These are phyloP conservation scores for Rhizopogon roseolus DNA, from an alignment of 768 basidiomycete species.

Conservation along the genomic window DNA sequence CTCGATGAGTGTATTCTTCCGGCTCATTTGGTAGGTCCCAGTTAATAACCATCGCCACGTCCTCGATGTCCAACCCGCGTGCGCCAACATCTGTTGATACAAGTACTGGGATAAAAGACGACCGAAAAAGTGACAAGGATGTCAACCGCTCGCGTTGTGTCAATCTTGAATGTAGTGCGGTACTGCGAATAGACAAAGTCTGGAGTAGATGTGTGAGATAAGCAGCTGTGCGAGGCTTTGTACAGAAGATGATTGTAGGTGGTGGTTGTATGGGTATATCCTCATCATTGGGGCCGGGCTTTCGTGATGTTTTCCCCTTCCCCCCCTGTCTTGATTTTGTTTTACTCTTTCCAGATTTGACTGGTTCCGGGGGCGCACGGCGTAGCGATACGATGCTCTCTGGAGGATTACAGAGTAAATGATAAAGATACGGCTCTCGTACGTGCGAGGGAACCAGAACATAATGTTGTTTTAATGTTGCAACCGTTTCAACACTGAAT, in stretches of 20 bases:
- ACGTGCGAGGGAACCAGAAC: slow-evolving; percentile 93
- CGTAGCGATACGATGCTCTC: slow-evolving; percentile 68
- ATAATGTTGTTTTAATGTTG: slow-evolving; percentile 83
- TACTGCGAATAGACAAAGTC: slow-evolving; percentile 74
- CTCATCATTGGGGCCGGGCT: slow-evolving; percentile 28
- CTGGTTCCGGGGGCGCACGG: slow-evolving; percentile 53
- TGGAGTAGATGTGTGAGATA: slow-evolving; percentile 81
- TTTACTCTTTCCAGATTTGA: slow-evolving; percentile 26
- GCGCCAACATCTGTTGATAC: slow-evolving; percentile 95
- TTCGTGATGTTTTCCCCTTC: slow-evolving; percentile 29
- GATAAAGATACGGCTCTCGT: slow-evolving; percentile 86
- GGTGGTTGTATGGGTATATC: slow-evolving; percentile 73
- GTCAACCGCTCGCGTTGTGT: slow-evolving; percentile 86
- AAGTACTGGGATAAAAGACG: slow-evolving; percentile 83
- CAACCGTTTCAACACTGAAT: slow-evolving; percentile 81
- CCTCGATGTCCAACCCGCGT: slow-evolving; percentile 92
- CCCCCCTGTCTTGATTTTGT: slow-evolving; percentile 16
- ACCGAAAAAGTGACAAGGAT: slow-evolving; percentile 83
- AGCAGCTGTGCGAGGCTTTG: slow-evolving; percentile 80
- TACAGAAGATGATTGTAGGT: slow-evolving; percentile 94
- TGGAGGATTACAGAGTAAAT: slow-evolving; percentile 87
- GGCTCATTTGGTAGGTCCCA: slow-evolving; percentile 91
- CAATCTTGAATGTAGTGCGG: slow-evolving; percentile 88
- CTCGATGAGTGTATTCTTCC: slow-evolving; percentile 95
- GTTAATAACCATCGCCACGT: slow-evolving; percentile 93